A percentile compares a stretch with the other conserved stretches of the same genome.
phyloP scores from a whole-genome alignment of 176 grass and related monocot genomes.

The Oropetium thomaeum region DNA sequence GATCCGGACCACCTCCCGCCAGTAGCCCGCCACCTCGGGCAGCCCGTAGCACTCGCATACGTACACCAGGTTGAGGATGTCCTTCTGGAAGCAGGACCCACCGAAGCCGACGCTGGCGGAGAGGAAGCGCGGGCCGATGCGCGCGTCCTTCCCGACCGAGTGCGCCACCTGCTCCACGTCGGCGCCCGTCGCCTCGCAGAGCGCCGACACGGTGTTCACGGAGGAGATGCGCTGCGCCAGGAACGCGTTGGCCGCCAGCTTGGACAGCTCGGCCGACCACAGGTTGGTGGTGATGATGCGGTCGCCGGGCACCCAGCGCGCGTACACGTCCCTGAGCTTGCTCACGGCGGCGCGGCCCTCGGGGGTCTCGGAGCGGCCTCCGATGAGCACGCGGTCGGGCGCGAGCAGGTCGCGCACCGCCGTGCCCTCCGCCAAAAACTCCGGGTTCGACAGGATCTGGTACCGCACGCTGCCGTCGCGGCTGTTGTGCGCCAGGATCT shows the following conservation, averaged over 20 bases:
- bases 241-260: constrained; percentile 47
- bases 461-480: constrained; percentile 16
- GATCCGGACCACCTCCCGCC: constrained; percentile 39
- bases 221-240: constrained; percentile 48
- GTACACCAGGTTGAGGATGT: constrained; percentile 55
- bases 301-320: constrained; percentile 29
- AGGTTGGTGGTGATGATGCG: constrained; percentile 54
- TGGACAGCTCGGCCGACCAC: constrained; percentile 43
- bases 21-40: constrained; percentile 40
- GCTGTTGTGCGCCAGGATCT: constrained; percentile 40
- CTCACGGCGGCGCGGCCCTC: constrained; percentile 23
- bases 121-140: constrained; percentile 38
- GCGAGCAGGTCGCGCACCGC: constrained; percentile 21
- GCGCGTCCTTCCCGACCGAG: constrained; percentile 34
- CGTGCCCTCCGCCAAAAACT: constrained; percentile 43
- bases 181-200: constrained; percentile 44
- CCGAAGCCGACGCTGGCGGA: constrained; percentile 39
- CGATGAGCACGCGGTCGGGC: constrained; percentile 41
- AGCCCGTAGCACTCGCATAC: constrained; percentile 54
- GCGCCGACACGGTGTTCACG: constrained; percentile 40
- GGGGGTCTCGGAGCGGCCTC: constrained; percentile 40
- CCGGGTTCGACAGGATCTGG: constrained; percentile 44
- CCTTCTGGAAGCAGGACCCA: constrained; percentile 52
- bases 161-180: constrained; percentile 16
- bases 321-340: constrained; percentile 25